Percentiles rank a stretch among this genome's conserved stretches.
Evolutionary conservation across 768 basidiomycete species (phyloP).

Genomic region (Inosperma sp.): DNA sequence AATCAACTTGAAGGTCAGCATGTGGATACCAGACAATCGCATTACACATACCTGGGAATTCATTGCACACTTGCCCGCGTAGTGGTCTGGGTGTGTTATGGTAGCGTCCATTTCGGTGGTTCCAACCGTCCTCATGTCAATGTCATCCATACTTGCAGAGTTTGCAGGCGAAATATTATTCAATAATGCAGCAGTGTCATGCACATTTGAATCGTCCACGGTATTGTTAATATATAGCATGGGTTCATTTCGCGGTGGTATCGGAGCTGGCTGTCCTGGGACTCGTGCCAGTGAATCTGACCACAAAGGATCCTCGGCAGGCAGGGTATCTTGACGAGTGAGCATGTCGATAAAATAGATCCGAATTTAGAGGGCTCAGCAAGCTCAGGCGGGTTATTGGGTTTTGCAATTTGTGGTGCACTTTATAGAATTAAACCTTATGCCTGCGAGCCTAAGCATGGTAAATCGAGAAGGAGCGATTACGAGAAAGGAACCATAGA

Average conservation of each 20-base stretch:
- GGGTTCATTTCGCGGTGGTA: conserved; percentile 4
- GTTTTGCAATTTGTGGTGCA: neutral
- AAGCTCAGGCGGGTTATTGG: no score
- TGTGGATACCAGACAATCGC: neutral
- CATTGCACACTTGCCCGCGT: neutral
- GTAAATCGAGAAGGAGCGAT: neutral
- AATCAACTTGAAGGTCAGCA: no score
- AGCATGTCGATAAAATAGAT: neutral
- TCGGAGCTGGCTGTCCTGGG: conserved; percentile 1
- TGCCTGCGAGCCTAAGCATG: no score
- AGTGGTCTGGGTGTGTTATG: neutral
- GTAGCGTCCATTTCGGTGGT: no score
- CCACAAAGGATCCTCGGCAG: conserved; percentile 2
- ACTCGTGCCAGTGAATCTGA: neutral
- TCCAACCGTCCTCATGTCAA: no score
- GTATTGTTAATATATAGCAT: neutral
- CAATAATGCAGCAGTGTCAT: no score
- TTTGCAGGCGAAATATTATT: no score
- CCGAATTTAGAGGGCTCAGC: no score
- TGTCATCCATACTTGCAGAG: no score
- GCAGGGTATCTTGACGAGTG: conserved; percentile 3
- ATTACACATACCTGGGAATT: conserved; percentile 4
- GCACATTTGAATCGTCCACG: no score
- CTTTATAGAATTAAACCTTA: neutral
- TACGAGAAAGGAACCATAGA: no score